A percentile compares a stretch with the other conserved stretches of the same genome.
These are phyloP conservation scores for Binderoboletus segoi DNA, from an alignment of 1,284 basidiomycete species.

Conservation along the genomic window DNA sequence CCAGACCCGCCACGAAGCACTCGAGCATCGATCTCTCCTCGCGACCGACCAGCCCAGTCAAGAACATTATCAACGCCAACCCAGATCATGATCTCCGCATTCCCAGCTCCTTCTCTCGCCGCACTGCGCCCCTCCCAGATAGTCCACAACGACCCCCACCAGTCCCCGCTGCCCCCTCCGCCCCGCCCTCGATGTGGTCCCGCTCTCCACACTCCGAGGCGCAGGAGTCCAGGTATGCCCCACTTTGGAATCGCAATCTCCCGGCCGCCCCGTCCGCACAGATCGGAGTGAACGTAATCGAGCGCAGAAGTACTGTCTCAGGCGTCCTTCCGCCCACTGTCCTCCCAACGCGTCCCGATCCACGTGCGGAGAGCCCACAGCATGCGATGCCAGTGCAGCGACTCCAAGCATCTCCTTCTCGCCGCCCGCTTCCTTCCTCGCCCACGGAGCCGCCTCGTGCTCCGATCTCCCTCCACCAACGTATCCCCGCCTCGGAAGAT, in stretches of 20 bases:
- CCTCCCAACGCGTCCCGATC: not conserved
- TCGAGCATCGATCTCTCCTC: conserved; percentile 26
- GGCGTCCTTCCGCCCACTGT: conserved; percentile 11
- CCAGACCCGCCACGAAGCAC: too few relatives aligned
- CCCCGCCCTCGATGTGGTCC: conserved; percentile 16
- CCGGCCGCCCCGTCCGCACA: conserved; percentile 3
- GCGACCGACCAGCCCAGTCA: conserved; percentile 23
- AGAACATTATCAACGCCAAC: conserved; percentile 5
- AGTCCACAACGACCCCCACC: not conserved
- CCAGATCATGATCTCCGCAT: conserved; percentile 27
- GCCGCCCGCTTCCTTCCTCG: conserved; percentile 34
- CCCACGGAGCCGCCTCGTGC: conserved; percentile 15
- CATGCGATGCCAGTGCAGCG: conserved; percentile 6
- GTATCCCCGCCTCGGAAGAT: conserved; percentile 15
- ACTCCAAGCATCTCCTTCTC: conserved; percentile 23
- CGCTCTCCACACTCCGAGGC: conserved; percentile 7
- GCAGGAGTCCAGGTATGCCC: conserved; percentile 9
- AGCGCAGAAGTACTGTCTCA: conserved; percentile 35
- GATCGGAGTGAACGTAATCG: conserved; percentile 17
- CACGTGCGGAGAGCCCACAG: conserved; percentile 18
- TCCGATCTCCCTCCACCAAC: conserved; percentile 15
- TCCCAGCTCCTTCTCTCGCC: conserved; percentile 30
- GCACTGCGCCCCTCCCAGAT: conserved; percentile 19
- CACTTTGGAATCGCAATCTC: conserved; percentile 22
- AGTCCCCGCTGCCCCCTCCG: not conserved